Evolutionary conservation across 1,284 basidiomycete species (phyloP).

Genomic region (Peniophora sp.): DNA sequence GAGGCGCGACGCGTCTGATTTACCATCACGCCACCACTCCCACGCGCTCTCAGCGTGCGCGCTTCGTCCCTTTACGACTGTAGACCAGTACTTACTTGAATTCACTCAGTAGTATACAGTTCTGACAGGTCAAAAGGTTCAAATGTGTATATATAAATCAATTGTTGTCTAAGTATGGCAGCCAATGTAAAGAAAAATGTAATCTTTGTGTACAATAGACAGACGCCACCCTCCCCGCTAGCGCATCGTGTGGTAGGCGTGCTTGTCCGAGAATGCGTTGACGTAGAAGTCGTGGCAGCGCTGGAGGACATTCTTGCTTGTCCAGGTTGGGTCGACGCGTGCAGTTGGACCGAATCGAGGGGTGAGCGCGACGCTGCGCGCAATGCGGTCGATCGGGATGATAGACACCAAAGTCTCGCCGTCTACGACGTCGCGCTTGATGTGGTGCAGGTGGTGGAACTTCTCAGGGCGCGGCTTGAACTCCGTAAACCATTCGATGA

Average conservation of each 20-base stretch:
- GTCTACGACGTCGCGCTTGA: not conserved
- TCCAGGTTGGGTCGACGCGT: conserved; percentile 5
- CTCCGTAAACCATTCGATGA: conserved; percentile 3
- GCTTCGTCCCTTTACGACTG: no score
- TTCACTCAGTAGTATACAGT: no score
- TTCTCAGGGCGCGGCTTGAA: not conserved
- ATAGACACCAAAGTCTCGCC: conserved; percentile 8
- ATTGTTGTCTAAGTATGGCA: no score
- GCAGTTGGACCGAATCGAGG: conserved; percentile 4
- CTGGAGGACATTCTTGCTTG: conserved; percentile 9
- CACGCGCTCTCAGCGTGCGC: no score
- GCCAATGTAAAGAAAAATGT: no score
- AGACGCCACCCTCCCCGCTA: no score
- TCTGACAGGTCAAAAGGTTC: no score
- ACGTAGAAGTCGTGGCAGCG: conserved; percentile 6
- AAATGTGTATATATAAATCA: no score
- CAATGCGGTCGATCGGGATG: conserved; percentile 15
- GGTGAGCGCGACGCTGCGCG: conserved; percentile 20
- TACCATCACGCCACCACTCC: no score
- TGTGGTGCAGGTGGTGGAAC: not conserved
- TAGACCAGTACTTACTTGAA: no score
- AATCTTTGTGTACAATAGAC: no score
- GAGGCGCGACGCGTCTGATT: no score
- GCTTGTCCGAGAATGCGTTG: conserved; percentile 9
- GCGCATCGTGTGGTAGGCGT: conserved; percentile 4